Percentiles rank a stretch among this genome's conserved stretches.
phyloP scores from a whole-genome alignment of 805 yeast genomes.

The Candida vaughaniae region DNA sequence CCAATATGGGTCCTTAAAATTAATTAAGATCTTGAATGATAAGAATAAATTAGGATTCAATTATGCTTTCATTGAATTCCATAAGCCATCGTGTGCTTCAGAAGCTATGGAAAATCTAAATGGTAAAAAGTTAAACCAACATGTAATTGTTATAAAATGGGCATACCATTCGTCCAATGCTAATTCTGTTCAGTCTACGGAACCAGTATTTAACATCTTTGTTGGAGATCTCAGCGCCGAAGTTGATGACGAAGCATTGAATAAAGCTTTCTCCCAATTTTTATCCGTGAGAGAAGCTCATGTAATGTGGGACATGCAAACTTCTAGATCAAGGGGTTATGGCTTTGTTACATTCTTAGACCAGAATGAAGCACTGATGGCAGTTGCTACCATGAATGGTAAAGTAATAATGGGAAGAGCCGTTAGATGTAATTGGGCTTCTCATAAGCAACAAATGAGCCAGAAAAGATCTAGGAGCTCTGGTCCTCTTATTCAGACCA shows the following conservation, averaged over 20 bases:
- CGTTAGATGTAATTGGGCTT: conserved; percentile 86
- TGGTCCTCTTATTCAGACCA: background rate
- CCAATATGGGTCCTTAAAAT: conserved; percentile 57
- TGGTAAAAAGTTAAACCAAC: conserved; percentile 54
- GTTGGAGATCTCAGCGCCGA: conserved; percentile 86
- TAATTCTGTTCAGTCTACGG: conserved; percentile 37
- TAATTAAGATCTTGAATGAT: conserved; percentile 72
- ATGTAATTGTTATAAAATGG: conserved; percentile 68
- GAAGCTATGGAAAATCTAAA: conserved; percentile 60
- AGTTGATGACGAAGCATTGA: conserved; percentile 73
- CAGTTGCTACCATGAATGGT: conserved; percentile 74
- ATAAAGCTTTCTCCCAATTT: conserved; percentile 54
- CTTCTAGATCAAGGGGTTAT: conserved; percentile 87
- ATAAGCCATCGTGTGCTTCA: conserved; percentile 54
- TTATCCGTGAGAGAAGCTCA: conserved; percentile 74
- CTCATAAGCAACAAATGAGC: conserved; percentile 51
- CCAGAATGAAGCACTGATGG: conserved; percentile 69
- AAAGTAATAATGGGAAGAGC: conserved; percentile 68
- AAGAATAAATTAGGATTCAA: conserved; percentile 71
- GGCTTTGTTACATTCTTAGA: conserved; percentile 80
- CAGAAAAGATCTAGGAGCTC: conserved; percentile 13
- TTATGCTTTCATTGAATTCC: conserved; percentile 83
- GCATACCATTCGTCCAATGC: conserved; percentile 81
- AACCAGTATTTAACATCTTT: conserved; percentile 67
- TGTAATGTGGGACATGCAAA: conserved; percentile 97